Percentiles rank a stretch among this genome's conserved stretches.
These are phyloP conservation scores for Fraxinus quadrangulata DNA, from an alignment of 257 asterid species.

Conservation along the genomic window DNA sequence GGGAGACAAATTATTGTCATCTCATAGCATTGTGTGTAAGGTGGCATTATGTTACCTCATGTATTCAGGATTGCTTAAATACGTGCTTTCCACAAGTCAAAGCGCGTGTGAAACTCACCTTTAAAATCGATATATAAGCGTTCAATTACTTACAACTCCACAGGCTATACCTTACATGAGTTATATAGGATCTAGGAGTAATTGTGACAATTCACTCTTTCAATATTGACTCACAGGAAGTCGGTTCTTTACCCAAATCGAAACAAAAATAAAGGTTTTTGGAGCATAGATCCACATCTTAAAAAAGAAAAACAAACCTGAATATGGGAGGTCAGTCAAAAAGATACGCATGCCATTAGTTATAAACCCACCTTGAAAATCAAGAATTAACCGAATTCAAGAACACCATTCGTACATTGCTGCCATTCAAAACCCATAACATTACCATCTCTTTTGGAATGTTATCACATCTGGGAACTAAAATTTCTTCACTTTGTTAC, in stretches of 20 bases:
- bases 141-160: no score
- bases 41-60: no score
- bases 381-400: not conserved
- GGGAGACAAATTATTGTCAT: no score
- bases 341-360: not conserved
- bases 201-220: no score
- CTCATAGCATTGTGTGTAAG: no score
- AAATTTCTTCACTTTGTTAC: not conserved
- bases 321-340: not conserved
- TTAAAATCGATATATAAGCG: no score
- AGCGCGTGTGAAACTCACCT: no score
- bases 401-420: not conserved
- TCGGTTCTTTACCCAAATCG: not conserved
- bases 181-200: no score
- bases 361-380: not conserved
- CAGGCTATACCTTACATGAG: no score
- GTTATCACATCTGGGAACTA: not conserved
- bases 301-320: not conserved
- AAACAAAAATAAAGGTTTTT: not conserved
- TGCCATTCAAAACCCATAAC: not conserved
- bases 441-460: not conserved
- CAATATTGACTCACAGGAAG: not conserved
- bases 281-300: not conserved
- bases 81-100: no score
- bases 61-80: no score